These are phyloP conservation scores for Cicer judaicum DNA, from an alignment of 306 rosid genomes.

Conservation along the genomic window DNA sequence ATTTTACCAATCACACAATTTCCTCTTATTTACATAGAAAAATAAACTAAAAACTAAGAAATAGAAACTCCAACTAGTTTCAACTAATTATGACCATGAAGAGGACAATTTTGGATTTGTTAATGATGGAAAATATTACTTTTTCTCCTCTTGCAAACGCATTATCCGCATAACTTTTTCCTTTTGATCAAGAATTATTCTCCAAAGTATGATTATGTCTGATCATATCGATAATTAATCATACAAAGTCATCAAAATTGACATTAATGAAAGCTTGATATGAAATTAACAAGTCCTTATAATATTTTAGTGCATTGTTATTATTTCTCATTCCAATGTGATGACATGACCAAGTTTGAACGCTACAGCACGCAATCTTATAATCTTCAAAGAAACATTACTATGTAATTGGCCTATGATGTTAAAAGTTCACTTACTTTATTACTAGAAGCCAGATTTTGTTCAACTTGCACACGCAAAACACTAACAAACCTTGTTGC, in stretches of 20 bases:
- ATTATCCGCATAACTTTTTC: conserved; percentile 50
- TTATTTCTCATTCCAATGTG: too few relatives aligned
- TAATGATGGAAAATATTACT: conserved; percentile 43
- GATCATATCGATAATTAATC: conserved; percentile 53
- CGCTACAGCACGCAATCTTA: too few relatives aligned
- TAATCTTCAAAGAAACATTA: too few relatives aligned
- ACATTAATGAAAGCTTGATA: conserved; percentile 26
- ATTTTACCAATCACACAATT: conserved; percentile 24
- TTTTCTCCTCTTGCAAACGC: conserved; percentile 44
- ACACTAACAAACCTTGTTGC: too few relatives aligned
- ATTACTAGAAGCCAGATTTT: too few relatives aligned
- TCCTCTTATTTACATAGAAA: neutral
- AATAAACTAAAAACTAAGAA: neutral
- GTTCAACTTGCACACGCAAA: too few relatives aligned
- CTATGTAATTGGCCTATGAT: too few relatives aligned
- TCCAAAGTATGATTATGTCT: conserved; percentile 57
- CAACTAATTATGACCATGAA: conserved; percentile 36
- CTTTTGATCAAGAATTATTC: conserved; percentile 50
- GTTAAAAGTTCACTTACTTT: too few relatives aligned
- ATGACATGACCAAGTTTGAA: too few relatives aligned
- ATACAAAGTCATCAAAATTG: conserved; percentile 56
- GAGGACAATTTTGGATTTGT: conserved; percentile 26
- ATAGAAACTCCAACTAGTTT: conserved; percentile 26
- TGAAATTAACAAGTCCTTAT: too few relatives aligned
- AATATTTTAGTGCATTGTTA: too few relatives aligned